A percentile compares a stretch with the other conserved stretches of the same genome.
phyloP scores from a whole-genome alignment of 164 flowering plant species.

The Berberis thunbergii region DNA sequence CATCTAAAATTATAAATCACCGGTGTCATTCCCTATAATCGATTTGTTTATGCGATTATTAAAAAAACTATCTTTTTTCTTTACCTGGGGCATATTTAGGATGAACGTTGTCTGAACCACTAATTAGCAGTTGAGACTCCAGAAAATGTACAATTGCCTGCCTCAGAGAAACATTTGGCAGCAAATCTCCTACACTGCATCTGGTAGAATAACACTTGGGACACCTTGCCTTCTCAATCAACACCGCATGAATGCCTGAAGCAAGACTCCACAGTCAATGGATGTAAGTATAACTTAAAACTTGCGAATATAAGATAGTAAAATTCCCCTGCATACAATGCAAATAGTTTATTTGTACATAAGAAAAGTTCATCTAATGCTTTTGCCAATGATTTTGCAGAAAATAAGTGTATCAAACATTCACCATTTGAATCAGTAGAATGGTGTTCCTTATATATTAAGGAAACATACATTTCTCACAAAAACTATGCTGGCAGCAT shows the following conservation, averaged over 20 bases:
- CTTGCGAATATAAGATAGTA: background rate
- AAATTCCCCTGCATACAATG: background rate
- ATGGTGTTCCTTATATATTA: too few relatives aligned
- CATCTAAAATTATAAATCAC: conserved; percentile 36
- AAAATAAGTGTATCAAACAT: too few relatives aligned
- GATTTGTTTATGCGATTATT: background rate
- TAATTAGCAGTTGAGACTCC: conserved; percentile 38
- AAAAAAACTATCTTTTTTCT: background rate
- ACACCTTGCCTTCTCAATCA: conserved; percentile 47
- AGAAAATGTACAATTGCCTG: conserved; percentile 65
- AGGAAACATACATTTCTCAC: conserved; percentile 51
- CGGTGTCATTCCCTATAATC: background rate
- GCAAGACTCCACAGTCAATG: conserved; percentile 4
- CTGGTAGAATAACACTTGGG: conserved; percentile 57
- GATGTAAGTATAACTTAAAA: background rate
- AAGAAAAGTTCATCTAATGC: too few relatives aligned
- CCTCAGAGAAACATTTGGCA: conserved; percentile 67
- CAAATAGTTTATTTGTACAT: too few relatives aligned
- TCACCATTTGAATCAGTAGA: too few relatives aligned
- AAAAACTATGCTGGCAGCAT: conserved; percentile 82
- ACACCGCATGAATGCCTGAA: conserved; percentile 46
- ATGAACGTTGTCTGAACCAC: conserved; percentile 36
- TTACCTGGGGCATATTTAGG: conserved; percentile 58
- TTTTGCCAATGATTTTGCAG: too few relatives aligned
- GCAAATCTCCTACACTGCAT: conserved; percentile 47